These are phyloP conservation scores for Kwoniella mangroviensis DNA, from an alignment of 768 basidiomycete genomes.

Conservation along the genomic window DNA sequence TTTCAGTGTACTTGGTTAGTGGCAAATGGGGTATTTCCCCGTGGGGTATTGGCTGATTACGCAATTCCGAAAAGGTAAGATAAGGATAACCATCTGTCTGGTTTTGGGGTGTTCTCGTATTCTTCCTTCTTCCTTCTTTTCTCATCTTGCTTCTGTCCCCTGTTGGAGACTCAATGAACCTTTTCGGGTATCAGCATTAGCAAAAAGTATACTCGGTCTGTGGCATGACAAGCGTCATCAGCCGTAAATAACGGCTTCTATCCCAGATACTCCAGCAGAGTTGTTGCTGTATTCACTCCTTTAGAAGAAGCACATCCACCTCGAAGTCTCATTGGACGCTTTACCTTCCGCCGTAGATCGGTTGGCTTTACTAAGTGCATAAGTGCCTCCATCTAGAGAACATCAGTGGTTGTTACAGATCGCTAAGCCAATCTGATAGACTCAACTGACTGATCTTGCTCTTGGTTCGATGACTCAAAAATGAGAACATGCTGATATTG, in stretches of 20 bases:
- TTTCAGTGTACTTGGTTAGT: not conserved
- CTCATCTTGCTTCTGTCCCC: not conserved
- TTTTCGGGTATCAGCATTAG: too few species aligned
- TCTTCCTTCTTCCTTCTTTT: not conserved
- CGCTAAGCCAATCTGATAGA: too few species aligned
- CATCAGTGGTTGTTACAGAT: too few species aligned
- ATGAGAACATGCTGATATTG: too few species aligned
- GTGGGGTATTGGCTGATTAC: not conserved
- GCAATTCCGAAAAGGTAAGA: not conserved
- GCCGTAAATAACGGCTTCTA: too few species aligned
- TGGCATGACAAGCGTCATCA: not conserved
- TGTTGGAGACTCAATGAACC: too few species aligned
- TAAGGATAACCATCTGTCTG: too few species aligned
- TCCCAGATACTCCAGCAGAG: too few species aligned
- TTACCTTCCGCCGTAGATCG: not conserved
- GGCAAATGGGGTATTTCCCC: not conserved
- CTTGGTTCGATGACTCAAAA: too few species aligned
- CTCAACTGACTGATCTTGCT: too few species aligned
- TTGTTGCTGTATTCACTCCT: not conserved
- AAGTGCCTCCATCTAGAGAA: not conserved
- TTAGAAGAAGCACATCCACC: not conserved
- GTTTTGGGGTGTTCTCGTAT: not conserved
- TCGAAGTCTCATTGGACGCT: not conserved
- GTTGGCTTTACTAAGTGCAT: not conserved
- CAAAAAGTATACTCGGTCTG: not conserved